Conservation (phyloP, 768 basidiomycete genomes). For the Lentinula raphanica region DNA sequence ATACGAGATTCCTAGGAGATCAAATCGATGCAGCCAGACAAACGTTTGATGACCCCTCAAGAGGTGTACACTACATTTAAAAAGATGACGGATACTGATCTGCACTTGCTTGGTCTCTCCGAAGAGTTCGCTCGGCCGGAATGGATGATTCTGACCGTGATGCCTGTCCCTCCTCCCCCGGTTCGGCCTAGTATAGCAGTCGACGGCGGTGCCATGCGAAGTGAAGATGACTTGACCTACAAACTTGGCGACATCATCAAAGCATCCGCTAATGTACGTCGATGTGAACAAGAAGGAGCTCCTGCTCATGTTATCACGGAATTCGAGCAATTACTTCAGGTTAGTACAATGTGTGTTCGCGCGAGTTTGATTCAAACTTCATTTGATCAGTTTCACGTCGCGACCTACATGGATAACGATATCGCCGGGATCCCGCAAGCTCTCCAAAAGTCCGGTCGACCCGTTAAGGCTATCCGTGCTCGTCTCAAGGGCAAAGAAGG, state of each 20-base stretch:
- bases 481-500: conserved; percentile 99
- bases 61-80: conserved; percentile 94
- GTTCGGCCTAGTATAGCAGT: conserved; percentile 97
- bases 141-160: conserved; percentile 99
- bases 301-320: conserved; percentile 94
- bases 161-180: conserved; percentile 96
- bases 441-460: conserved; percentile 93
- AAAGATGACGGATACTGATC: conserved; percentile 89
- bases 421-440: conserved; percentile 98
- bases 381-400: conserved; percentile 92
- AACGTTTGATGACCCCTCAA: conserved; percentile 73
- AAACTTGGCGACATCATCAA: conserved; percentile 97
- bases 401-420: conserved; percentile 99
- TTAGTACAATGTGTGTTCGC: conserved; percentile 26
- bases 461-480: conserved; percentile 97
- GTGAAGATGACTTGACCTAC: conserved; percentile 98
- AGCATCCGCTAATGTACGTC: conserved; percentile 84
- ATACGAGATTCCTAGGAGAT: conserved; percentile 49
- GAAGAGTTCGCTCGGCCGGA: conserved; percentile 96
- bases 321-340: conserved; percentile 94
- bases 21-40: conserved; percentile 78
- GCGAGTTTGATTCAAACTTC: conserved; percentile 5
- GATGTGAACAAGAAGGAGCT: conserved; percentile 94
- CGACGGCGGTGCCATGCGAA: conserved; percentile 93
- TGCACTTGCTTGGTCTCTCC: conserved; percentile 85